These are phyloP conservation scores for Haematococcus lacustris DNA, from an alignment of 139 green algal species.

Conservation along the genomic window DNA sequence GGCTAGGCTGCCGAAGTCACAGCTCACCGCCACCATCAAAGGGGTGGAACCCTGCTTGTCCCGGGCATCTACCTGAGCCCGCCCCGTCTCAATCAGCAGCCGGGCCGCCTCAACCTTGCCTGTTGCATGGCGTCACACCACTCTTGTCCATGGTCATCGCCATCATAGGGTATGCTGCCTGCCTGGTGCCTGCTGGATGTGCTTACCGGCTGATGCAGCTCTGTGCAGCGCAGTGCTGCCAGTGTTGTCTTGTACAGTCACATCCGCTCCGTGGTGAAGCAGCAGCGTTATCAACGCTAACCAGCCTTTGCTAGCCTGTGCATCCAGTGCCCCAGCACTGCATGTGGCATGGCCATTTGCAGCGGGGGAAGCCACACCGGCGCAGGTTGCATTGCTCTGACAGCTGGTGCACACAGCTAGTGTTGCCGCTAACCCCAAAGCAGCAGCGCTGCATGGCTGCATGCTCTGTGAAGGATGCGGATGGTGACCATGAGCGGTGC, in stretches of 20 bases:
- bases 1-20: slow-evolving; percentile 23
- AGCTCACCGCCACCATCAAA: slow-evolving; percentile 45
- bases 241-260: slow-evolving; percentile 35
- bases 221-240: slow-evolving; percentile 49
- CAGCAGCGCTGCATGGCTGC: not conserved
- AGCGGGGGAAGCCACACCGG: not conserved
- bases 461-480: not conserved
- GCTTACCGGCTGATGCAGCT: slow-evolving; percentile 20
- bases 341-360: not conserved
- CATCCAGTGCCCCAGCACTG: not conserved
- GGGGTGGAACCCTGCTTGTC: slow-evolving; percentile 43
- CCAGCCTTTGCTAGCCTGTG: slow-evolving; percentile 52
- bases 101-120: no score
- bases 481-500: no score
- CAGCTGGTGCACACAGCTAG: not conserved
- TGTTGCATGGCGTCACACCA: not conserved
- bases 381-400: not conserved
- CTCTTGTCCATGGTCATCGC: not conserved
- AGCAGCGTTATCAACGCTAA: slow-evolving; percentile 25
- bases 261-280: slow-evolving; percentile 23
- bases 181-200: not conserved
- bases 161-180: not conserved
- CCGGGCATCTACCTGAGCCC: slow-evolving; percentile 19
- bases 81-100: slow-evolving; percentile 45
- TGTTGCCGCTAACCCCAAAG: not conserved